These are phyloP conservation scores for Aureobasidium subglaciale DNA, from an alignment of 2,329 filamentous ascomycete genomes.

Conservation along the genomic window DNA sequence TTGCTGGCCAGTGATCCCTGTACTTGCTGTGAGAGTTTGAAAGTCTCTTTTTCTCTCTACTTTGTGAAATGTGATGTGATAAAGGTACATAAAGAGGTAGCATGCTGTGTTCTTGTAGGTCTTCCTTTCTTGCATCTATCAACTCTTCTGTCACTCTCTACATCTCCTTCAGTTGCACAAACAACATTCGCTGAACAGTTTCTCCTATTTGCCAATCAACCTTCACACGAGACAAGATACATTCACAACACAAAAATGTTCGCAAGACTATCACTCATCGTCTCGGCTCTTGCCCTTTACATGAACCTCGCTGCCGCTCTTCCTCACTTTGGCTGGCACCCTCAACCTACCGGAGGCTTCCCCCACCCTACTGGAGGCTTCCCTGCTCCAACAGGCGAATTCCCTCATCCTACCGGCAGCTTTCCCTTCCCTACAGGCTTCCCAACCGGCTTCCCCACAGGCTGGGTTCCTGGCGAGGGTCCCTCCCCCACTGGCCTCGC, in stretches of 20 bases:
- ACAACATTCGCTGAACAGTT: neutral
- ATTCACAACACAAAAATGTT: slow-evolving; percentile 10
- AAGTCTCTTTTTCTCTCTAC: neutral
- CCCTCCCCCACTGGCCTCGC: neutral
- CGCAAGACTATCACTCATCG: slow-evolving; percentile 4
- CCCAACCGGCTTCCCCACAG: slow-evolving; percentile 14
- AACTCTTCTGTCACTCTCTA: slow-evolving; percentile 1
- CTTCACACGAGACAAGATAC: neutral
- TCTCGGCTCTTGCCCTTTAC: slow-evolving; percentile 12
- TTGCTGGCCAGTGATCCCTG: slow-evolving; percentile 2
- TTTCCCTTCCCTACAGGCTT: slow-evolving; percentile 6
- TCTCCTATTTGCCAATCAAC: neutral
- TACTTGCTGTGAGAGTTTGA: slow-evolving; percentile 2
- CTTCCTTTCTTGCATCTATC: neutral
- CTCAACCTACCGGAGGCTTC: slow-evolving; percentile 7
- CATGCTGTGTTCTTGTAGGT: slow-evolving; percentile 5
- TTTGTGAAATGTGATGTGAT: neutral
- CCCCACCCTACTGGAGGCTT: neutral
- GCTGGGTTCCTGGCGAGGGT: neutral
- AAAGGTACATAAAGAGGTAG: slow-evolving; percentile 4
- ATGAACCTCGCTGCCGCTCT: slow-evolving; percentile 4
- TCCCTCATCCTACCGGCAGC: slow-evolving; percentile 1
- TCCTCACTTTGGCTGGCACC: slow-evolving; percentile 2
- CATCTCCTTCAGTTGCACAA: neutral
- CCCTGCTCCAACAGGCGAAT: slow-evolving; percentile 10